Conservation (phyloP, 352 stramenopile genomes). For the Pythium utonaiense region DNA sequence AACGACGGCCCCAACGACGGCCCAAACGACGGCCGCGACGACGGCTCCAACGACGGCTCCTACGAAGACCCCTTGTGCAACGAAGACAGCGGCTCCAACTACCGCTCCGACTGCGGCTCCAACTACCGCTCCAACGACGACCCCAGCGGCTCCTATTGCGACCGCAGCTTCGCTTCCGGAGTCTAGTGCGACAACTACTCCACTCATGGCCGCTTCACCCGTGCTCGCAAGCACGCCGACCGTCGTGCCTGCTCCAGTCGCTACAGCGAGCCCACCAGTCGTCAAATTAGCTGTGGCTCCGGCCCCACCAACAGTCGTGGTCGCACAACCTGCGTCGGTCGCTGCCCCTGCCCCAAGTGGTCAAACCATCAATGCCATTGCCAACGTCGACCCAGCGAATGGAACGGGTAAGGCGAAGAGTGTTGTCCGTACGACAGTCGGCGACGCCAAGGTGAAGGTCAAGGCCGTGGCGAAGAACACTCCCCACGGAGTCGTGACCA, state of each 20-base stretch:
- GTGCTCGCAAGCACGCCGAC: no score
- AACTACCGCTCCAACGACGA: background rate
- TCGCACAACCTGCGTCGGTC: background rate
- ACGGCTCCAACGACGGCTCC: background rate
- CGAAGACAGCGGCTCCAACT: background rate
- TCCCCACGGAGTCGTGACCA: background rate
- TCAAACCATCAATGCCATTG: background rate
- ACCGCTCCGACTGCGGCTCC: background rate
- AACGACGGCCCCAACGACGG: no score
- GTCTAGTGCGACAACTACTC: no score
- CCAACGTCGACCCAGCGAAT: background rate
- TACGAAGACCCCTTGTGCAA: background rate
- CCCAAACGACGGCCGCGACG: no score
- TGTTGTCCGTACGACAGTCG: background rate
- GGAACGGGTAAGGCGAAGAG: background rate
- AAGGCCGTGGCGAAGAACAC: slow-evolving; percentile 1
- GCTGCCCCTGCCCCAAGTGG: background rate
- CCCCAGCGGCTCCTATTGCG: background rate
- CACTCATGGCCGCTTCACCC: no score
- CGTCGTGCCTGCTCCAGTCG: no score
- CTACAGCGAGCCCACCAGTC: background rate
- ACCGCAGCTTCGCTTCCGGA: no score
- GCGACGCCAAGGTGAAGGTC: slow-evolving; percentile 1
- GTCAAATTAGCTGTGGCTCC: background rate
- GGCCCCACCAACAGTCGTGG: background rate